Evolutionary conservation across 2,329 filamentous ascomycete genomes (phyloP).

Genomic region (Calycina marina): DNA sequence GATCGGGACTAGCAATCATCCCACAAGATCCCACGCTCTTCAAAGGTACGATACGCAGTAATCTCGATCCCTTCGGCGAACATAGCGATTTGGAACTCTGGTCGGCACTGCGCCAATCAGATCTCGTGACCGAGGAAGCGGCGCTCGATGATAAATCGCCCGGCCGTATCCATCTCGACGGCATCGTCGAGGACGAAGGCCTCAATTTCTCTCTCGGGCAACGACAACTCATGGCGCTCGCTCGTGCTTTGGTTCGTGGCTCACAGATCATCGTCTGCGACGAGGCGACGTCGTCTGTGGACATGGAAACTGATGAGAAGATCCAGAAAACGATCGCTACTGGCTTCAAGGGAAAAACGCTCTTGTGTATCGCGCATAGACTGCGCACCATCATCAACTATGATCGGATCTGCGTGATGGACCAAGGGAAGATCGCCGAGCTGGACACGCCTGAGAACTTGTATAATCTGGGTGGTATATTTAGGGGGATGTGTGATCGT

Average conservation of each 20-base stretch:
- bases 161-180: constrained; percentile 69
- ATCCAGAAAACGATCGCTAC: constrained; percentile 80
- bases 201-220: constrained; percentile 93
- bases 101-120: constrained; percentile 63
- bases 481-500: constrained; percentile 53
- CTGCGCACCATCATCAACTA: constrained; percentile 87
- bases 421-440: constrained; percentile 75
- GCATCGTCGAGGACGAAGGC: constrained; percentile 79
- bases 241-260: constrained; percentile 73
- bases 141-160: constrained; percentile 23
- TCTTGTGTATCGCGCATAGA: constrained; percentile 86
- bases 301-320: constrained; percentile 94
- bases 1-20: constrained; percentile 66
- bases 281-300: constrained; percentile 84
- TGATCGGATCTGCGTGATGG: constrained; percentile 95
- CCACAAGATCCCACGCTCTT: constrained; percentile 77
- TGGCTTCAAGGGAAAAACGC: constrained; percentile 73
- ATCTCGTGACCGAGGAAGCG: constrained; percentile 43
- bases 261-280: constrained; percentile 93
- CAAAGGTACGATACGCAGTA: constrained; percentile 63
- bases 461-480: constrained; percentile 64
- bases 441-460: constrained; percentile 62
- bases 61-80: constrained; percentile 69
- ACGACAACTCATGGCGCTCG: constrained; percentile 87
- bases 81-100: constrained; percentile 66